A percentile compares a stretch with the other conserved stretches of the same genome.
These are phyloP conservation scores for Gorgonomyces haynaldii DNA, from an alignment of 192 early-diverging fungal species.

Conservation along the genomic window DNA sequence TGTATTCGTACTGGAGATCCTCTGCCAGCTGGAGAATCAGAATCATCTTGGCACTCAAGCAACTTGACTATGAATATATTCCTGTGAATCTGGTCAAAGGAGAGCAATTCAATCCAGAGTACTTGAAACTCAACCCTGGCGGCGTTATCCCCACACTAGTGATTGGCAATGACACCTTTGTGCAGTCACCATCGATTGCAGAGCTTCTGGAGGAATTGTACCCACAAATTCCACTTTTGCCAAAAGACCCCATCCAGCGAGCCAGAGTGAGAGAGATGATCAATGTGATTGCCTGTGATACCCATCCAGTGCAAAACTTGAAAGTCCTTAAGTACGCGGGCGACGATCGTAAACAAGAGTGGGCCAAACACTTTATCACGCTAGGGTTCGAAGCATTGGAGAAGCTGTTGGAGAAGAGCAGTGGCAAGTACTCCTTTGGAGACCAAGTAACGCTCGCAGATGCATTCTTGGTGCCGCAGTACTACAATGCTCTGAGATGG, in stretches of 20 bases:
- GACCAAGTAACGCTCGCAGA: conserved; percentile 79
- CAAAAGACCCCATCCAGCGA: conserved; percentile 50
- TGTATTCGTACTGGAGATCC: conserved; percentile 72
- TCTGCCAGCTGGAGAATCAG: conserved; percentile 65
- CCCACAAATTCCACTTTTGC: conserved; percentile 57
- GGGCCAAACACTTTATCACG: conserved; percentile 43
- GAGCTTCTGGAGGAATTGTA: conserved; percentile 80
- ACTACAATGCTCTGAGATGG: conserved; percentile 60
- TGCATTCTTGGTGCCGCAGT: conserved; percentile 63
- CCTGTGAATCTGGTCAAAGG: conserved; percentile 60
- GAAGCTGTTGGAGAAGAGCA: conserved; percentile 42
- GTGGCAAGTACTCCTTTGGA: conserved; percentile 67
- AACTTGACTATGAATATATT: conserved; percentile 51
- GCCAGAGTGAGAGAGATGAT: conserved; percentile 62
- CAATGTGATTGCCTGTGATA: conserved; percentile 64
- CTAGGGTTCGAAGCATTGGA: conserved; percentile 61
- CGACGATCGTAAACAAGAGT: conserved; percentile 32
- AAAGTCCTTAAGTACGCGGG: conserved; percentile 53
- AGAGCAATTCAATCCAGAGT: conserved; percentile 56
- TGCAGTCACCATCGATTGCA: conserved; percentile 67
- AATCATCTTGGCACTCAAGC: conserved; percentile 64
- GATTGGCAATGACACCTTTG: conserved; percentile 7
- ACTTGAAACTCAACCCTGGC: conserved; percentile 53
- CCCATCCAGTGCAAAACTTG: conserved; percentile 81
- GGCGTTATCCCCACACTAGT: conserved; percentile 54